Conservation (phyloP, 2,329 filamentous ascomycete genomes). For the Trichoderma cornu-damae region DNA sequence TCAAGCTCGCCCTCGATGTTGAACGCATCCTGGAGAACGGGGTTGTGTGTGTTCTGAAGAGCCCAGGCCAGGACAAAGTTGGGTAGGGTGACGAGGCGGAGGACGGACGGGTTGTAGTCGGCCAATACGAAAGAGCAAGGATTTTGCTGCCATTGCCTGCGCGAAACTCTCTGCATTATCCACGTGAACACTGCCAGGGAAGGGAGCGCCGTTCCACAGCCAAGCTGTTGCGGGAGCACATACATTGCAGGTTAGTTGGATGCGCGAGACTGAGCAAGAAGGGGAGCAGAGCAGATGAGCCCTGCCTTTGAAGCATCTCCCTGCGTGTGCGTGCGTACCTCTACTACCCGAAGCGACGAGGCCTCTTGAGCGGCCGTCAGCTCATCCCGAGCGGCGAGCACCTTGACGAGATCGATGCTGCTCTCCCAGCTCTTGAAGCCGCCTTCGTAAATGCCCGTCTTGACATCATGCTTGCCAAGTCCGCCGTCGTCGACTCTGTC, state of each 20-base stretch:
- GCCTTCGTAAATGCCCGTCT: slow-evolving; percentile 77
- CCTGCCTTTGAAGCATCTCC: slow-evolving; percentile 26
- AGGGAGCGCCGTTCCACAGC: slow-evolving; percentile 73
- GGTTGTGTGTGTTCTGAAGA: slow-evolving; percentile 37
- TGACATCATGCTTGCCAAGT: slow-evolving; percentile 67
- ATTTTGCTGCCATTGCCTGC: slow-evolving; percentile 10
- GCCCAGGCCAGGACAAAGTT: slow-evolving; percentile 71
- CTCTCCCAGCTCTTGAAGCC: slow-evolving; percentile 91
- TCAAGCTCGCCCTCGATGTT: slow-evolving; percentile 58
- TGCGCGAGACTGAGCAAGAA: background rate
- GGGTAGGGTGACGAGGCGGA: slow-evolving; percentile 72
- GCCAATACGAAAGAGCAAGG: slow-evolving; percentile 60
- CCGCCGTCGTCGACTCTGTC: slow-evolving; percentile 37
- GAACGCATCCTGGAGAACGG: slow-evolving; percentile 43
- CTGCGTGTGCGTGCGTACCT: slow-evolving; percentile 38
- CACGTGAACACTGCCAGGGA: slow-evolving; percentile 66
- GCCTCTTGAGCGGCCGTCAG: slow-evolving; percentile 30
- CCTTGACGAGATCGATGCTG: slow-evolving; percentile 71
- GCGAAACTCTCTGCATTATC: slow-evolving; percentile 35
- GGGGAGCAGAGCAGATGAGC: background rate
- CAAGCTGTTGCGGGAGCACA: slow-evolving; percentile 49
- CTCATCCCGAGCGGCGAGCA: slow-evolving; percentile 46
- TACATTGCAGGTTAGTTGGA: background rate
- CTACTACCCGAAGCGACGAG: slow-evolving; percentile 43
- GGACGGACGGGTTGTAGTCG: slow-evolving; percentile 75